These are phyloP conservation scores for Trichoderma aggressivum DNA, from an alignment of 2,329 filamentous ascomycete species.

Conservation along the genomic window DNA sequence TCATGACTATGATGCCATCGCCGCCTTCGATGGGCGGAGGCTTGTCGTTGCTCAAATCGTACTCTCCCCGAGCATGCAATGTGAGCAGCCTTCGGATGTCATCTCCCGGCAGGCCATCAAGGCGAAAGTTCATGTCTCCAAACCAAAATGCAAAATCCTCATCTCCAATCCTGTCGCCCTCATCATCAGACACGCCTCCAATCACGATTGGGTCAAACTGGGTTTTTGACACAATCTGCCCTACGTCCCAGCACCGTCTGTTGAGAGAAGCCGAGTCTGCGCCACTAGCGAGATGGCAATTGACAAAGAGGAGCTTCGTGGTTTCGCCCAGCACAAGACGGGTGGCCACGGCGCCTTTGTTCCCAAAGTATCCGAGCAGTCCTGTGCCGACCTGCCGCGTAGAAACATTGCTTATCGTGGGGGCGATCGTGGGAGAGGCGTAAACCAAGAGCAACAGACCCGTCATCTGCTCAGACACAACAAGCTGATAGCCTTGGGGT, in stretches of 20 bases:
- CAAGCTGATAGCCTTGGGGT: slow-evolving; percentile 70
- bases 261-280: slow-evolving; percentile 74
- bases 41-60: slow-evolving; percentile 52
- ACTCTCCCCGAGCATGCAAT: slow-evolving; percentile 77
- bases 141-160: slow-evolving; percentile 97
- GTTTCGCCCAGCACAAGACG: slow-evolving; percentile 85
- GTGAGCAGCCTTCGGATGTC: slow-evolving; percentile 83
- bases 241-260: slow-evolving; percentile 83
- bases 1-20: slow-evolving; percentile 50
- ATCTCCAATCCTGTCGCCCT: slow-evolving; percentile 70
- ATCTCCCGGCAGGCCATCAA: slow-evolving; percentile 83
- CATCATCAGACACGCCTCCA: slow-evolving; percentile 62
- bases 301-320: slow-evolving; percentile 83
- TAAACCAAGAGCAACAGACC: slow-evolving; percentile 83
- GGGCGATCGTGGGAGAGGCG: slow-evolving; percentile 71
- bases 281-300: slow-evolving; percentile 87
- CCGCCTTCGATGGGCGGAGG: slow-evolving; percentile 43
- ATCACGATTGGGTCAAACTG: slow-evolving; percentile 73
- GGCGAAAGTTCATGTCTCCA: slow-evolving; percentile 90
- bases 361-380: slow-evolving; percentile 87
- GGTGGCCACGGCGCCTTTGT: slow-evolving; percentile 85
- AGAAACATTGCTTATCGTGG: slow-evolving; percentile 76
- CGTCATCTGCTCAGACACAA: slow-evolving; percentile 80
- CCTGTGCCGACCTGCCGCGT: slow-evolving; percentile 84
- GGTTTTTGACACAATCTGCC: slow-evolving; percentile 71